Base-by-base conservation (phyloP, 768 basidiomycete genomes). In the Kwoniella sp. region DNA sequence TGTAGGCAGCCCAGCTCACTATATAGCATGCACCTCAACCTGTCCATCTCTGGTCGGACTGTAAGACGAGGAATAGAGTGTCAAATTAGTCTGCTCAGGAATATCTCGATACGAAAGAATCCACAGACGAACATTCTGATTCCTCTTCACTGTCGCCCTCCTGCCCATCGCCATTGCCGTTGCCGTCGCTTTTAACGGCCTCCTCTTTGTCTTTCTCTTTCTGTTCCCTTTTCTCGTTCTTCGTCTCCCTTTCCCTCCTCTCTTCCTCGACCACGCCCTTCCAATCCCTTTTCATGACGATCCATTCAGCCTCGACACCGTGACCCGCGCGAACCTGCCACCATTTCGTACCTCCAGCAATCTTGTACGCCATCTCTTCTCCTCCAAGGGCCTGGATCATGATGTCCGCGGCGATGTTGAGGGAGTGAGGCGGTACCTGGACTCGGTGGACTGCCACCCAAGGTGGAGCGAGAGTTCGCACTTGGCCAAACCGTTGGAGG, bases 281-380 rank as follows among this genome's bases (percentile, higher is more conserved):
- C 87, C 88, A 91, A 72, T 93, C 91, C 74, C 90, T 92, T 83
- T 85, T 89, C 61, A 90, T 87, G 1, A 87, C 87, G 54, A 94
- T 87, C 93, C 93, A 95, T 78, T 95, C 90, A 0, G 85, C 91
- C 74, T 91, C 87, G 12, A 95, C 85, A 7, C 92, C 92, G n/a
- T 86, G 82, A 52, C 92, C 77, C 22, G 90, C 89, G 47, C 94
- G 88, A 34, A 94, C 92, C 81, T 96, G 94, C 95, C 95, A 98
- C 93, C 95, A 98, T 77, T 94, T 93, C 4, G 87, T 86, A 1
- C 95, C 95, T 12, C 95, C 95, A 2, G 93, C 88, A 30, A 92
- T 77, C 45, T 84, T 85, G 68, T 86, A 85, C 15, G 86, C 84
- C 45, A 89, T 86, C 73, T 90, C 89, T 41, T 75, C 71, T n/a